Conservation (phyloP, 1,139 yeast genomes). For the Hansenula sp. region DNA sequence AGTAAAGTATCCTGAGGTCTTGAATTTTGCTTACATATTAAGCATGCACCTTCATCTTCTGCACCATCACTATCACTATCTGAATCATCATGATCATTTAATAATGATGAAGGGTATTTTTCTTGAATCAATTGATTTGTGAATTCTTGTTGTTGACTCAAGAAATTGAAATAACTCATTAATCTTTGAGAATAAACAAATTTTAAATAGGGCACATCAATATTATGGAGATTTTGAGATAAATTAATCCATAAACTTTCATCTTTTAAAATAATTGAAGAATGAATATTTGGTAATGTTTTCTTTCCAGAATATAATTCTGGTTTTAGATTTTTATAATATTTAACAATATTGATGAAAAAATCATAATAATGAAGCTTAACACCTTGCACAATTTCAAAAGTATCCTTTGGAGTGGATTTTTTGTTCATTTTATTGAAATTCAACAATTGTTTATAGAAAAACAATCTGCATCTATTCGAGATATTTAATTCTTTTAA, state of each 20-base stretch:
- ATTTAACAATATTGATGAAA: conserved; percentile 39
- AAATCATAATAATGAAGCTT: conserved; percentile 50
- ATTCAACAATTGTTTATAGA: conserved; percentile 56
- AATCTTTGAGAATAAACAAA: conserved; percentile 34
- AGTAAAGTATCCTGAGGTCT: conserved; percentile 49
- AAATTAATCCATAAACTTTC: conserved; percentile 32
- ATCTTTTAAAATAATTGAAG: conserved; percentile 13
- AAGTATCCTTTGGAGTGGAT: conserved; percentile 15
- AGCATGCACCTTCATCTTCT: conserved; percentile 38
- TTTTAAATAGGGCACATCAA: conserved; percentile 22
- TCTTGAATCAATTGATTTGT: conserved; percentile 21
- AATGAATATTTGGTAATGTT: conserved; percentile 9
- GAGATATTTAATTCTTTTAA: conserved; percentile 60
- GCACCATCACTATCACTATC: conserved; percentile 30
- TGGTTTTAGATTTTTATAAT: conserved; percentile 1
- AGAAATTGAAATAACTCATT: conserved; percentile 41
- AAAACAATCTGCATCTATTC: conserved; percentile 60
- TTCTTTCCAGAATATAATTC: background rate
- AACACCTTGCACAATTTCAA: conserved; percentile 6
- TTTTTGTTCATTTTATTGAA: conserved; percentile 44
- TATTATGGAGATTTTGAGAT: conserved; percentile 18
- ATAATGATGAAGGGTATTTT: conserved; percentile 26
- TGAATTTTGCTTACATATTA: conserved; percentile 48
- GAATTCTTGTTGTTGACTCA: conserved; percentile 25
- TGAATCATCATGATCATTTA: conserved; percentile 19